Evolutionary conservation across 2,329 filamentous ascomycete genomes (phyloP).

Genomic region (Dothistroma pini): DNA sequence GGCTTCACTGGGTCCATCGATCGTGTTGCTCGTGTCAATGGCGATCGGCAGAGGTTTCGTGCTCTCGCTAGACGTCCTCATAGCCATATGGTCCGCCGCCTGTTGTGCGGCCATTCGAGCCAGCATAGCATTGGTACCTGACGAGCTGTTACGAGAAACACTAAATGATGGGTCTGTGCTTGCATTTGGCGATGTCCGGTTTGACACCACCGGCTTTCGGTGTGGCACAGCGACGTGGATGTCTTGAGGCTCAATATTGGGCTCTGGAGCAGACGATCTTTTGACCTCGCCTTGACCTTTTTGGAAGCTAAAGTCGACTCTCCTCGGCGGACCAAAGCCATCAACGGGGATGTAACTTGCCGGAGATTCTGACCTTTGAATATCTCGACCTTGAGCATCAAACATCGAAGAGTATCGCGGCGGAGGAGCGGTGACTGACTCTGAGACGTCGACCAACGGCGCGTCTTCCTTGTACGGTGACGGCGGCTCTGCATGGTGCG

Average conservation of each 20-base stretch:
- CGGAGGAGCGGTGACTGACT: constrained; percentile 13
- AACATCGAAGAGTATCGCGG: constrained; percentile 44
- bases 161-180: constrained; percentile 3
- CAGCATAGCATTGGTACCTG: constrained; percentile 17
- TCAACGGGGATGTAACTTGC: constrained; percentile 39
- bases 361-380: constrained; percentile 37
- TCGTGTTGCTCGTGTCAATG: not conserved
- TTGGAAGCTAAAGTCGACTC: constrained; percentile 20
- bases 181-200: constrained; percentile 9
- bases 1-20: constrained; percentile 7
- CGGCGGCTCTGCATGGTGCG: constrained; percentile 30
- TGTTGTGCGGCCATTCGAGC: constrained; percentile 24
- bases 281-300: constrained; percentile 18
- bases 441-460: constrained; percentile 9
- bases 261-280: constrained; percentile 3
- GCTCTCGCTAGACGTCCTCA: not conserved
- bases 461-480: constrained; percentile 8
- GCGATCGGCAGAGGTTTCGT: not conserved
- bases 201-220: constrained; percentile 9
- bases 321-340: constrained; percentile 37
- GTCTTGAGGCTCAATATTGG: not conserved
- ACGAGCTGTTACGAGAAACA: constrained; percentile 9
- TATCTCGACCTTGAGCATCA: constrained; percentile 33
- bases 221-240: constrained; percentile 8
- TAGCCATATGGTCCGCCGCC: constrained; percentile 15